Percentiles rank a stretch among this genome's conserved stretches.
Evolutionary conservation across 139 green algal genomes (phyloP).

Genomic region (Pseudopediastrum boryanum): DNA sequence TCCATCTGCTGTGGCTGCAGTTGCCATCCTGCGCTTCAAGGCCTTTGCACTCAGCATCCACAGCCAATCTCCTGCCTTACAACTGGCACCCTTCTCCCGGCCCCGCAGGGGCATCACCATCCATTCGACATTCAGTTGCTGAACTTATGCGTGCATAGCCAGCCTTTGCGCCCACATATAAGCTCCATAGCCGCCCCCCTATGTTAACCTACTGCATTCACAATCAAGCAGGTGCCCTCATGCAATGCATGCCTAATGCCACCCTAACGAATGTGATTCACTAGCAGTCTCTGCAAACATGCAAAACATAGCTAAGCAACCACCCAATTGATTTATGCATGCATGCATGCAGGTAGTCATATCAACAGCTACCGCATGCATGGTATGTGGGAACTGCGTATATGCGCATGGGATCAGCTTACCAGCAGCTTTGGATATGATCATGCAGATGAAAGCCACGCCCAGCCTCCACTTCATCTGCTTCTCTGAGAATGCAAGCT

Average conservation of each 20-base stretch:
- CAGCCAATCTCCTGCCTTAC: no score
- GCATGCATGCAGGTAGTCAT: not conserved
- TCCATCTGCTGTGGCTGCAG: no score
- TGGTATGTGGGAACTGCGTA: not conserved
- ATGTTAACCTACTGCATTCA: no score
- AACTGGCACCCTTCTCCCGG: no score
- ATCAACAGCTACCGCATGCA: not conserved
- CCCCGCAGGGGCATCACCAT: no score
- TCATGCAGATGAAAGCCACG: slow-evolving; percentile 68
- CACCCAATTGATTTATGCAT: not conserved
- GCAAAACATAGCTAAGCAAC: not conserved
- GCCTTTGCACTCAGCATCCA: no score
- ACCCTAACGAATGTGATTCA: not conserved
- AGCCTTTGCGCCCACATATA: no score
- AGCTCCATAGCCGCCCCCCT: no score
- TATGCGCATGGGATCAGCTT: slow-evolving; percentile 3
- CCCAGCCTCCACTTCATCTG: slow-evolving; percentile 77
- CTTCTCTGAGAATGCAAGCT: slow-evolving; percentile 69
- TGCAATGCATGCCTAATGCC: not conserved
- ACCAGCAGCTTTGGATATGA: slow-evolving; percentile 73
- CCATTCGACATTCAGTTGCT: no score
- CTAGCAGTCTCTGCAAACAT: no score
- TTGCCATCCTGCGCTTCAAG: no score
- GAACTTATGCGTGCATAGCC: no score
- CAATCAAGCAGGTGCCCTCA: not conserved